These are phyloP conservation scores for Penicillium sp. DNA, from an alignment of 2,329 filamentous ascomycete genomes.

Conservation along the genomic window DNA sequence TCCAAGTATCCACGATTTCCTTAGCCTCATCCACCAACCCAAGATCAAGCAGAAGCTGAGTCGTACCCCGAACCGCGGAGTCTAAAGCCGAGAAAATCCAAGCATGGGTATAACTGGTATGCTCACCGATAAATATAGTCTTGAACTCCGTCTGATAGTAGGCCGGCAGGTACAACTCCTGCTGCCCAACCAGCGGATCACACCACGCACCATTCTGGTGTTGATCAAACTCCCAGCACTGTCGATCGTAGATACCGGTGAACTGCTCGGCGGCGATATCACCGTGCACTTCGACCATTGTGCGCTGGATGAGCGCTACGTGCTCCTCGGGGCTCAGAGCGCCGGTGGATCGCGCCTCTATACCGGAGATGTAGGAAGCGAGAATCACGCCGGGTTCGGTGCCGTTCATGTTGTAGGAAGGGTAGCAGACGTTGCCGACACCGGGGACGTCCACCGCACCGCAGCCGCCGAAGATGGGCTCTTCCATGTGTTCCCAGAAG, in stretches of 20 bases:
- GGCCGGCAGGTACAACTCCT: conserved; percentile 68
- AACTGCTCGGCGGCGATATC: conserved; percentile 59
- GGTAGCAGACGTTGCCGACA: conserved; percentile 37
- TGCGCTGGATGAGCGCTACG: conserved; percentile 61
- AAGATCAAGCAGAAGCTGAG: conserved; percentile 61
- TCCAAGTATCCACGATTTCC: conserved; percentile 62
- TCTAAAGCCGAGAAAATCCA: conserved; percentile 59
- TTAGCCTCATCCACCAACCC: conserved; percentile 71
- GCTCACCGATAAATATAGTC: conserved; percentile 68
- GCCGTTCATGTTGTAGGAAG: conserved; percentile 37
- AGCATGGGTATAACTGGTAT: conserved; percentile 69
- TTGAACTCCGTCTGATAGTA: conserved; percentile 69
- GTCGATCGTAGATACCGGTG: conserved; percentile 63
- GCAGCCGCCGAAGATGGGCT: conserved; percentile 61
- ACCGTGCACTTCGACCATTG: conserved; percentile 68
- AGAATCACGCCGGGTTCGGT: conserved; percentile 37
- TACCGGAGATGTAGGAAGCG: conserved; percentile 45
- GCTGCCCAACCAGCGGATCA: conserved; percentile 60
- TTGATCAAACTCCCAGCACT: conserved; percentile 65
- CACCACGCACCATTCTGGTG: conserved; percentile 64
- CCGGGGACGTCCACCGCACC: conserved; percentile 30
- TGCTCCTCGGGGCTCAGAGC: conserved; percentile 44
- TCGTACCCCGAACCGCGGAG: conserved; percentile 63
- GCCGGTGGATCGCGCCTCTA: conserved; percentile 22
- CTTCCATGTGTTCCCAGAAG: conserved; percentile 55